These are phyloP conservation scores for Kwoniella bestiolae DNA, from an alignment of 768 basidiomycete genomes.

Conservation along the genomic window DNA sequence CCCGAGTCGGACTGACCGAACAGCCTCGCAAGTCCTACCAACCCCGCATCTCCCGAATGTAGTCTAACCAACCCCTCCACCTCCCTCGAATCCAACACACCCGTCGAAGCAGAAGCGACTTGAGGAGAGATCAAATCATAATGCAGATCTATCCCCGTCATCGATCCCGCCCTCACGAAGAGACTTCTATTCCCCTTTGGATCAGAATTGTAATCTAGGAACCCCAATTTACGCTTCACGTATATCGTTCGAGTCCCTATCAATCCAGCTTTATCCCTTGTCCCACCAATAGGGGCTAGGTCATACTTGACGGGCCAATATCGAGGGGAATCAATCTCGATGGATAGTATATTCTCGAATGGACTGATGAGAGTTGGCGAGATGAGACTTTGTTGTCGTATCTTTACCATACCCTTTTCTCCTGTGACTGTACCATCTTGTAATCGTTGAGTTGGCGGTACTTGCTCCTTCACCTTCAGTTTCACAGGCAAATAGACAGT, in stretches of 20 bases:
- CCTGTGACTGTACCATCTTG: constrained; percentile 34
- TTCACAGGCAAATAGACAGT: constrained; percentile 92
- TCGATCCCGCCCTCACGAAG: constrained; percentile 83
- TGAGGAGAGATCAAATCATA: constrained; percentile 80
- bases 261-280: constrained; percentile 71
- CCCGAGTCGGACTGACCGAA: constrained; percentile 61
- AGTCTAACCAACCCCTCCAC: constrained; percentile 83
- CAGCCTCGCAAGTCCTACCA: constrained; percentile 74
- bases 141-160: constrained; percentile 75
- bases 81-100: constrained; percentile 60
- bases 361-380: constrained; percentile 93
- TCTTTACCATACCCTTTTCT: constrained; percentile 44
- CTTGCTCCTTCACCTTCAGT: constrained; percentile 73
- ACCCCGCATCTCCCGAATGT: constrained; percentile 78
- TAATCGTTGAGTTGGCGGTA: constrained; percentile 19
- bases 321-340: constrained; percentile 88
- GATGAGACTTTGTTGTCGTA: constrained; percentile 75
- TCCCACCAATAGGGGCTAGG: constrained; percentile 61
- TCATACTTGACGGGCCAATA: constrained; percentile 94
- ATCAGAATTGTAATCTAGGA: constrained; percentile 90
- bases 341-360: constrained; percentile 75
- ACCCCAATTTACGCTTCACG: constrained; percentile 89
- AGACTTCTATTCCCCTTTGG: constrained; percentile 89
- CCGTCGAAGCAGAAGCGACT: background rate
- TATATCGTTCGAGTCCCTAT: constrained; percentile 79